These are phyloP conservation scores for Coffea eugenioides DNA, from an alignment of 257 asterid species.

Conservation along the genomic window DNA sequence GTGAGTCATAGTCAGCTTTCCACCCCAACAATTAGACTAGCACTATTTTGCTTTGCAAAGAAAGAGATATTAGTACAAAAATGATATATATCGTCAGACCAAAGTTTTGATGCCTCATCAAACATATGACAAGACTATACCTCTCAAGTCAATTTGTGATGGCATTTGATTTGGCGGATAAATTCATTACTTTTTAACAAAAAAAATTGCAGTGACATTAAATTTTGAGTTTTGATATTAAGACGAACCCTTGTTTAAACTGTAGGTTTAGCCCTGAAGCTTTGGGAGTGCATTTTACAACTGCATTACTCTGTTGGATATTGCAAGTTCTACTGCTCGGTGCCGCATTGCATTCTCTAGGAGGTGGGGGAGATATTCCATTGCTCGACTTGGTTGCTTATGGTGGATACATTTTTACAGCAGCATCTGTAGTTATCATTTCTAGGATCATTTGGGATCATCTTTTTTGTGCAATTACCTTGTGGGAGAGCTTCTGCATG, in stretches of 20 bases:
- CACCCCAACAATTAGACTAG: no score
- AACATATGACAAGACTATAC: no score
- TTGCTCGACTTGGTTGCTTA: conserved; percentile 28
- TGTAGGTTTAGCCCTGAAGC: conserved; percentile 33
- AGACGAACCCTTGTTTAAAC: no score
- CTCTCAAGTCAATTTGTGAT: no score
- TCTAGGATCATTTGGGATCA: conserved; percentile 17
- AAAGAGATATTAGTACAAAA: no score
- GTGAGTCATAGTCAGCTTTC: conserved; percentile 2
- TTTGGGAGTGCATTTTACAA: conserved; percentile 20
- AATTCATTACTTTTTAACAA: no score
- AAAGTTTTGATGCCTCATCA: no score
- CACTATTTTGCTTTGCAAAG: not conserved
- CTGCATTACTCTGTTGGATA: conserved; percentile 28
- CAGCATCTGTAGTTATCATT: conserved; percentile 12
- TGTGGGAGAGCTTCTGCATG: conserved; percentile 32
- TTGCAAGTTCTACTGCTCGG: conserved; percentile 22
- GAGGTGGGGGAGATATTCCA: conserved; percentile 24
- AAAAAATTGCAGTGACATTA: no score
- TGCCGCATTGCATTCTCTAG: conserved; percentile 21
- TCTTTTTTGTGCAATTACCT: conserved; percentile 3
- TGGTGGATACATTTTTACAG: conserved; percentile 26
- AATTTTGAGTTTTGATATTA: no score
- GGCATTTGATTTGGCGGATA: no score
- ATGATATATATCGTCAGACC: no score